These are phyloP conservation scores for Prosopis cineraria DNA, from an alignment of 306 rosid species.

Conservation along the genomic window DNA sequence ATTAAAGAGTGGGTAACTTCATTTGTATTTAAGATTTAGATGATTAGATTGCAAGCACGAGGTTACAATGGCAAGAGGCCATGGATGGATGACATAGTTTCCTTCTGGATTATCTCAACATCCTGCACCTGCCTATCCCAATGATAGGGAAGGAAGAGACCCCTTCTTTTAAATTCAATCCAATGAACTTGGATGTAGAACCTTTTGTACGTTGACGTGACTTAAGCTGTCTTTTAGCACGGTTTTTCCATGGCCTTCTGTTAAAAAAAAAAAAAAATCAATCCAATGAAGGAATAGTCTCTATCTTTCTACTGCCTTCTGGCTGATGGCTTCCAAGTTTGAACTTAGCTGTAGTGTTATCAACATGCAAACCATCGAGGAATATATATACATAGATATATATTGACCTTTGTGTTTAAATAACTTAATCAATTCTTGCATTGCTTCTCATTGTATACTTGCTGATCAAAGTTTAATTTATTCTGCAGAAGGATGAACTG, in stretches of 20 bases:
- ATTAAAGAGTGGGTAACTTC: not conserved
- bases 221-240: no score
- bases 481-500: not conserved
- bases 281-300: not conserved
- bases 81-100: constrained; percentile 17
- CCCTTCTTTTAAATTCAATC: not conserved
- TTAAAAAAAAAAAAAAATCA: no score
- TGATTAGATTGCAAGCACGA: constrained; percentile 22
- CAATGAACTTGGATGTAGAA: no score
- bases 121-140: constrained; percentile 6
- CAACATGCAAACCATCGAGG: constrained; percentile 13
- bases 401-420: constrained; percentile 13
- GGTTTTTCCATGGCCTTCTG: no score
- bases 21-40: not conserved
- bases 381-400: not conserved
- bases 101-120: not conserved
- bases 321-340: constrained; percentile 12
- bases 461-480: constrained; percentile 13
- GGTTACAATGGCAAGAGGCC: constrained; percentile 12
- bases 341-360: not conserved
- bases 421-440: constrained; percentile 9
- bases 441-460: constrained; percentile 18
- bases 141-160: constrained; percentile 22
- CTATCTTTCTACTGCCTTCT: constrained; percentile 1
- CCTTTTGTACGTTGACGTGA: no score